A percentile compares a stretch with the other conserved stretches of the same genome.
Evolutionary conservation across 1,284 basidiomycete genomes (phyloP).

Genomic region (Trichosporon sp.): DNA sequence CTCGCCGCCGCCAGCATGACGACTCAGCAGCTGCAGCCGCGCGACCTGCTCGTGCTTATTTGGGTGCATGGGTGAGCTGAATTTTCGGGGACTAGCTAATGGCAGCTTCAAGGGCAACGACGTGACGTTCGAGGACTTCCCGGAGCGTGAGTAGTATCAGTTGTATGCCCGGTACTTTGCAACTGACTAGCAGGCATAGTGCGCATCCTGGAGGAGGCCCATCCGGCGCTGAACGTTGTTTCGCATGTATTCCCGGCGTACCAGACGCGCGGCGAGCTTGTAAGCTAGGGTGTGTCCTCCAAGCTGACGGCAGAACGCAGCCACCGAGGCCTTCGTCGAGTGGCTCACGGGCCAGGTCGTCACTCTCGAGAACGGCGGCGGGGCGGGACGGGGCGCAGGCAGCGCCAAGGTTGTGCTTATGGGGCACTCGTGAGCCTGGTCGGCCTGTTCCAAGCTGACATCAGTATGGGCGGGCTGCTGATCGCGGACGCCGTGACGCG

Average conservation of each 20-base stretch:
- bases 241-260: constrained; percentile 82
- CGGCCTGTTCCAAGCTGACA: background rate
- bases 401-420: constrained; percentile 78
- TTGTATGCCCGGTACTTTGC: background rate
- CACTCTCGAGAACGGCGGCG: constrained; percentile 66
- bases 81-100: background rate
- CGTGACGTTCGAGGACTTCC: constrained; percentile 50
- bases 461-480: constrained; percentile 82
- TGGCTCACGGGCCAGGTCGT: constrained; percentile 81
- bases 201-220: constrained; percentile 61
- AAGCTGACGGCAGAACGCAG: constrained; percentile 58
- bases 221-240: constrained; percentile 58
- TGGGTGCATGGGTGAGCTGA: constrained; percentile 49
- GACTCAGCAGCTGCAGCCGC: background rate
- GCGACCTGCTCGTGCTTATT: constrained; percentile 46
- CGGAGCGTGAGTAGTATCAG: constrained; percentile 38
- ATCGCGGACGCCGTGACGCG: constrained; percentile 77
- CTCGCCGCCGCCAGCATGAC: background rate
- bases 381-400: constrained; percentile 63
- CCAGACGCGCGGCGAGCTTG: constrained; percentile 85
- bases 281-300: constrained; percentile 48
- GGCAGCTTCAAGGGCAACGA: constrained; percentile 51
- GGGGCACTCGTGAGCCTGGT: constrained; percentile 69
- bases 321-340: constrained; percentile 75
- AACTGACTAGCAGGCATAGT: constrained; percentile 57